Conservation (phyloP, 2,329 filamentous ascomycete genomes). For the Shiraia bambusicola region DNA sequence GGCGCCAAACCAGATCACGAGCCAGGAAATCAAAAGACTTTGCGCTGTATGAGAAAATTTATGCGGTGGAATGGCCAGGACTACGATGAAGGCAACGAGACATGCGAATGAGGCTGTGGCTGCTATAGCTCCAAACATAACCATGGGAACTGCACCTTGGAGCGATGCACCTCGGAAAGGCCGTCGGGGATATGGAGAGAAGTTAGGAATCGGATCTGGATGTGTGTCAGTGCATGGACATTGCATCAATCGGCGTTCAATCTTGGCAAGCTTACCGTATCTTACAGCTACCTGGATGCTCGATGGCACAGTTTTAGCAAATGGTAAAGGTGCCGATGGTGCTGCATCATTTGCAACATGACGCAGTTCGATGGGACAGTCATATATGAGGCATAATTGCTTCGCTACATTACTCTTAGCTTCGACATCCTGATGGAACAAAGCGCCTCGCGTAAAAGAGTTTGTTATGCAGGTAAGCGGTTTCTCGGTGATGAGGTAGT, state of each 20-base stretch:
- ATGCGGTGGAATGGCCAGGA: conserved; percentile 2
- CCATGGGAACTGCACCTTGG: conserved; percentile 3
- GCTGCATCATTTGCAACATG: too few relatives aligned
- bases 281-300: not conserved
- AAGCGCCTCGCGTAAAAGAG: not conserved
- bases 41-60: not conserved
- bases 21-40: not conserved
- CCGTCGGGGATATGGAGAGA: conserved; percentile 1
- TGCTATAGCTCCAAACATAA: conserved; percentile 2
- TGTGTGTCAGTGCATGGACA: not conserved
- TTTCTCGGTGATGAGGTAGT: not conserved
- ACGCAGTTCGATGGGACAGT: too few relatives aligned
- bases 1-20: not conserved
- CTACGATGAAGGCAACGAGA: conserved; percentile 4
- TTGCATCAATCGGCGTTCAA: not conserved
- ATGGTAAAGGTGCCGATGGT: not conserved
- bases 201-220: conserved; percentile 3
- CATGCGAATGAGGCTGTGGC: conserved; percentile 1
- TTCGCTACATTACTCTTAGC: not conserved
- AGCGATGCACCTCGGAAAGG: conserved; percentile 1
- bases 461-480: not conserved
- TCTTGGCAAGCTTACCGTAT: not conserved
- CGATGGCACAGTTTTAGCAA: not conserved
- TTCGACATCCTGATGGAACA: not conserved
- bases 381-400: too few relatives aligned